Conservation (phyloP, 768 basidiomycete species). For the Punctularia strigosozonata region DNA sequence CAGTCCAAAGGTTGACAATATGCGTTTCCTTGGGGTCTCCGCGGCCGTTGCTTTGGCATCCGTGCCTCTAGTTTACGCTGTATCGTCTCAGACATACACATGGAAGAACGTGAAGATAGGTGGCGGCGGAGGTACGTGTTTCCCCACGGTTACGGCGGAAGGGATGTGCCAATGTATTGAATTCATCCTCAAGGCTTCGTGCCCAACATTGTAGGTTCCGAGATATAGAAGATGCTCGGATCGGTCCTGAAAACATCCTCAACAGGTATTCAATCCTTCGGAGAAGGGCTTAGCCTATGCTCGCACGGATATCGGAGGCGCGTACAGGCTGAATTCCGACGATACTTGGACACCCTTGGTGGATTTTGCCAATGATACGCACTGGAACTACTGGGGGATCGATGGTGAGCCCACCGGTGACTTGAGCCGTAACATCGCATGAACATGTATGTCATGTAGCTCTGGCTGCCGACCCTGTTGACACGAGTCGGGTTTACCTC, state of each 20-base stretch:
- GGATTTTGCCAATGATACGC: constrained; percentile 35
- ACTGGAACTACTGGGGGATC: constrained; percentile 37
- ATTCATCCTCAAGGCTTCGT: constrained; percentile 35
- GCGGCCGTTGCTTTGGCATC: too few species aligned
- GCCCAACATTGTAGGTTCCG: constrained; percentile 42
- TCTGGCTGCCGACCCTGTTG: constrained; percentile 50
- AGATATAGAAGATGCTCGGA: too few species aligned
- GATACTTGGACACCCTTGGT: constrained; percentile 52
- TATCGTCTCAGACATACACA: constrained; percentile 39
- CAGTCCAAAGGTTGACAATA: too few species aligned
- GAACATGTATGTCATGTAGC: too few species aligned
- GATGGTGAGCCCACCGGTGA: constrained; percentile 22
- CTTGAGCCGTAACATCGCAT: constrained; percentile 51
- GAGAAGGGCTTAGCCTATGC: constrained; percentile 52
- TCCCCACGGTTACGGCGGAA: not conserved
- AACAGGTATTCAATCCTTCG: constrained; percentile 52
- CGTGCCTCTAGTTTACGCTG: too few species aligned
- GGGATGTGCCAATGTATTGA: not conserved
- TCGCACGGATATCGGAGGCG: constrained; percentile 60
- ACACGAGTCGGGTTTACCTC: constrained; percentile 41
- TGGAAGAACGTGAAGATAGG: constrained; percentile 55
- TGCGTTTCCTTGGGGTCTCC: too few species aligned
- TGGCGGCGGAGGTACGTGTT: constrained; percentile 15
- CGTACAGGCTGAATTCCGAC: constrained; percentile 48
- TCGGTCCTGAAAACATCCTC: too few species aligned